Conservation (phyloP, 2,329 filamentous ascomycete species). For the Ceratocystis colombiana region DNA sequence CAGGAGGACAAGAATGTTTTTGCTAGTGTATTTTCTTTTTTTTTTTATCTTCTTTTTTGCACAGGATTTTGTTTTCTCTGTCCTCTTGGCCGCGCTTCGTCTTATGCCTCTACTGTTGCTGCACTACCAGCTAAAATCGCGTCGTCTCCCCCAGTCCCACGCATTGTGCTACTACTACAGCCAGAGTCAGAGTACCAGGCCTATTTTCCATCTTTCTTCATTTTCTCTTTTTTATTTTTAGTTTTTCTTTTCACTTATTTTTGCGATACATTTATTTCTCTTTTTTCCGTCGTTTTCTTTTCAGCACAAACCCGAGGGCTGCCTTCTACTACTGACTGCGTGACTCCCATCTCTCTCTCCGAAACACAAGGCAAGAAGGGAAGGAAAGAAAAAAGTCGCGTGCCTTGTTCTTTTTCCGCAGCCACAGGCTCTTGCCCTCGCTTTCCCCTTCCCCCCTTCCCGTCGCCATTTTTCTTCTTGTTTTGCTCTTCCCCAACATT, state of each 20-base stretch:
- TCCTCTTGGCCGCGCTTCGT: background rate
- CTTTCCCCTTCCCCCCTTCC: background rate
- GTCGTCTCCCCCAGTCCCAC: background rate
- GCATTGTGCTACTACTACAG: background rate
- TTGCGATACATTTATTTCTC: background rate
- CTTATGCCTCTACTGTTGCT: background rate
- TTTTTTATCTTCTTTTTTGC: background rate
- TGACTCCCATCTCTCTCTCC: background rate
- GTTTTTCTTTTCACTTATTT: background rate
- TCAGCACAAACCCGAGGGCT: too few species aligned
- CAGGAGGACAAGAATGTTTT: too few species aligned
- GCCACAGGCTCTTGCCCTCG: background rate
- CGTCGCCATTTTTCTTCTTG: background rate
- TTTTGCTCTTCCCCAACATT: background rate
- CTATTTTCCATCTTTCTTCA: background rate
- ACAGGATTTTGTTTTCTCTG: background rate
- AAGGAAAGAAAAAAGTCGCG: constrained; percentile 10
- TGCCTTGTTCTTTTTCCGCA: background rate
- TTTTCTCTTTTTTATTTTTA: background rate
- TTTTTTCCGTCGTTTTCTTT: too few species aligned
- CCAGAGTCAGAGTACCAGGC: background rate
- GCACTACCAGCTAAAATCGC: background rate
- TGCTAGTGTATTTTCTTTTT: background rate
- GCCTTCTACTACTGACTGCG: background rate
- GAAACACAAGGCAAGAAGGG: too few species aligned